Percentiles rank a stretch among this genome's conserved stretches.
Evolutionary conservation across 345 rosid species (phyloP).

Genomic region (Rhodamnia argentea): DNA sequence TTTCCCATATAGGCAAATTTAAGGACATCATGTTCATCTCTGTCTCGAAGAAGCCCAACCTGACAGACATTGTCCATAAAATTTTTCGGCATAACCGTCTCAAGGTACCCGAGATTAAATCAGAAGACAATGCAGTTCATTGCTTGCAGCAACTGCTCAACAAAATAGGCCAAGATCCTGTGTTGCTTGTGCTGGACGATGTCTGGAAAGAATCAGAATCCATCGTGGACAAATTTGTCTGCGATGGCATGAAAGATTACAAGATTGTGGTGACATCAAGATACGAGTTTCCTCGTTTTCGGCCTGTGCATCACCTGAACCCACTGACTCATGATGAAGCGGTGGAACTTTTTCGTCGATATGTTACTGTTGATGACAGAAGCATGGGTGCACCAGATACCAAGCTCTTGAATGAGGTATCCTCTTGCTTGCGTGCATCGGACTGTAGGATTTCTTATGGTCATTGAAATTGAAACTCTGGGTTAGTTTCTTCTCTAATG

Average conservation of each 20-base stretch:
- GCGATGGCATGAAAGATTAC: background rate
- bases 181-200: slow-evolving; percentile 22
- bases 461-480: background rate
- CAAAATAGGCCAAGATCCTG: background rate
- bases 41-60: slow-evolving; percentile 3
- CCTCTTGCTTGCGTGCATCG: no score
- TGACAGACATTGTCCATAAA: background rate
- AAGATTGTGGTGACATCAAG: slow-evolving; percentile 13
- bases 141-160: background rate
- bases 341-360: background rate
- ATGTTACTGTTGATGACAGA: background rate
- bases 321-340: slow-evolving; percentile 2
- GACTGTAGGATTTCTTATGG: background rate
- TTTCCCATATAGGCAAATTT: slow-evolving; percentile 9
- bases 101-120: background rate
- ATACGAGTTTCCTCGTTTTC: background rate
- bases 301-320: background rate
- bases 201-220: slow-evolving; percentile 2
- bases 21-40: slow-evolving; percentile 8
- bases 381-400: background rate
- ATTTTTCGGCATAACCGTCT: background rate
- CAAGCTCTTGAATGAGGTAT: background rate
- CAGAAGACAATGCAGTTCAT: slow-evolving; percentile 2
- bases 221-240: slow-evolving; percentile 1
- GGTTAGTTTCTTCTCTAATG: background rate